Evolutionary conservation across 176 grass and related monocot genomes (phyloP).

Genomic region (Themeda triandra): DNA sequence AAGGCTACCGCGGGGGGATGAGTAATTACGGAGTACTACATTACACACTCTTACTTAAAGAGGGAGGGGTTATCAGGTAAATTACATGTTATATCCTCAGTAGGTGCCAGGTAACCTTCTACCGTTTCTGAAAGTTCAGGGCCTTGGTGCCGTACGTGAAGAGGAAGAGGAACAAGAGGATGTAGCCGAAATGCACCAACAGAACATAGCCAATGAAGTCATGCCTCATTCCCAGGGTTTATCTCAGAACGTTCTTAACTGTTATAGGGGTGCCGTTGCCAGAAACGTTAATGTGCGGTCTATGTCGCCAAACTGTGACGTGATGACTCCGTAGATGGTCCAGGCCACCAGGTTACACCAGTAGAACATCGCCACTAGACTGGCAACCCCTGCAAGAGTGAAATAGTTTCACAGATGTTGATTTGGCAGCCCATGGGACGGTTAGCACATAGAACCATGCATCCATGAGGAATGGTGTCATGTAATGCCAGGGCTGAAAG

Average conservation of each 20-base stretch:
- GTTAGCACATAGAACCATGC: neutral
- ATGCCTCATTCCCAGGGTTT: constrained; percentile 43
- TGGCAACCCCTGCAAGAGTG: constrained; percentile 42
- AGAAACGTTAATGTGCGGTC: neutral
- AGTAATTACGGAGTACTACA: neutral
- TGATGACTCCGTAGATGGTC: constrained; percentile 54
- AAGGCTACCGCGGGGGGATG: too few species aligned
- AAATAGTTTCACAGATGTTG: neutral
- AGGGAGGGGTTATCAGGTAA: neutral
- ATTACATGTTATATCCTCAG: neutral
- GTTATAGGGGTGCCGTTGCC: too few species aligned
- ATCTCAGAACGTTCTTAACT: constrained; percentile 21
- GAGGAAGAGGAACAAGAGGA: constrained; percentile 49
- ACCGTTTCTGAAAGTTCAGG: constrained; percentile 73
- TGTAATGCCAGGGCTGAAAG: neutral
- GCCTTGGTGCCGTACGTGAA: constrained; percentile 59
- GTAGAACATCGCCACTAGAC: constrained; percentile 84
- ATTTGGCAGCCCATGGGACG: neutral
- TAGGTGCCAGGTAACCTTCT: neutral
- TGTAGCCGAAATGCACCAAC: constrained; percentile 45
- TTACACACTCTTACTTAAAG: neutral
- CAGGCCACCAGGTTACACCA: constrained; percentile 60
- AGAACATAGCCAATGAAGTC: constrained; percentile 50
- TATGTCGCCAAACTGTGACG: constrained; percentile 48
- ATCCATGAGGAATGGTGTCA: neutral